Percentiles rank a stretch among this genome's conserved stretches.
phyloP scores from a whole-genome alignment of 2,329 filamentous ascomycete genomes.

The Tolypocladium sp. region DNA sequence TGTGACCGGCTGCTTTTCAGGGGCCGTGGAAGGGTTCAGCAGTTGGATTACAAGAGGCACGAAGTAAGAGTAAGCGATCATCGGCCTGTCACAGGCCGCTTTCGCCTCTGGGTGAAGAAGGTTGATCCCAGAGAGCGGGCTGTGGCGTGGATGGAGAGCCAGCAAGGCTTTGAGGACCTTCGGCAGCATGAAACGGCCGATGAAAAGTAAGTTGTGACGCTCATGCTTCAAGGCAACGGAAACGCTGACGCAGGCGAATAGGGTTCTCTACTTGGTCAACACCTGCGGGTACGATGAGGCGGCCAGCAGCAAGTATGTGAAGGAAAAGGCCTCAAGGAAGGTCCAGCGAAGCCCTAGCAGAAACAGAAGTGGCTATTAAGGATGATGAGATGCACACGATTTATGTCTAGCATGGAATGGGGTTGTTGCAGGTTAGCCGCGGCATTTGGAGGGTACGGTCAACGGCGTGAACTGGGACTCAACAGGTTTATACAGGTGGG shows the following conservation, averaged over 20 bases:
- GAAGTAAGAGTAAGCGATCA: constrained; percentile 90
- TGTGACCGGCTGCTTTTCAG: constrained; percentile 90
- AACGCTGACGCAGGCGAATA: constrained; percentile 20
- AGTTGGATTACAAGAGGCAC: constrained; percentile 80
- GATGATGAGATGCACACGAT: constrained; percentile 1
- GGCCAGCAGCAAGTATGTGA: constrained; percentile 38
- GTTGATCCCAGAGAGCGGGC: constrained; percentile 60
- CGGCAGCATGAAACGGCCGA: constrained; percentile 58
- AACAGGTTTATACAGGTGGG: not conserved
- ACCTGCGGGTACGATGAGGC: constrained; percentile 44
- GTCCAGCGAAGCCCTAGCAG: constrained; percentile 16
- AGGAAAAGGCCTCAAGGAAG: constrained; percentile 25
- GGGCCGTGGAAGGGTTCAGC: constrained; percentile 71
- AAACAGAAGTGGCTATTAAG: constrained; percentile 4
- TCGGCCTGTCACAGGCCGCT: constrained; percentile 78
- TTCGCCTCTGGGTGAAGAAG: constrained; percentile 77
- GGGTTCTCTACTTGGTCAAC: constrained; percentile 40
- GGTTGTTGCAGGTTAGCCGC: not conserved
- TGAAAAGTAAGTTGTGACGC: constrained; percentile 59
- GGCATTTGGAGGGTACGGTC: not conserved
- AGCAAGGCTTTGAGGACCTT: constrained; percentile 64
- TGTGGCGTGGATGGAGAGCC: constrained; percentile 61
- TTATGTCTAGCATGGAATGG: not conserved
- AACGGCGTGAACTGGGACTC: not conserved
- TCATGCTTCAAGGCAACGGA: not conserved